Evolutionary conservation across 495 filamentous ascomycete species (phyloP), one percentile per base, ranked within the genome.

Genomic region (Lophium mytilinum): DNA sequence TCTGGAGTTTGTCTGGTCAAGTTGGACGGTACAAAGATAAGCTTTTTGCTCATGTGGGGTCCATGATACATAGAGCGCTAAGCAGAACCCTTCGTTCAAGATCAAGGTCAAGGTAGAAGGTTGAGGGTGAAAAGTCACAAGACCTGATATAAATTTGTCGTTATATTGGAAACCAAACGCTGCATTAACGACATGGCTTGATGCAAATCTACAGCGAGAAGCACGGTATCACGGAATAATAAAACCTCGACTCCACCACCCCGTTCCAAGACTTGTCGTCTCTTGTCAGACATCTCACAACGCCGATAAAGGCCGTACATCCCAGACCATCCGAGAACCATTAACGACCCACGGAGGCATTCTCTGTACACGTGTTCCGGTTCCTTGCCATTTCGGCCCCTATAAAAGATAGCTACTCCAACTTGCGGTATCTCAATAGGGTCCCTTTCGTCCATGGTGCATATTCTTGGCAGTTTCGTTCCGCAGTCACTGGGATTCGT

Each of bases 401-500:
- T 24, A 37, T 40, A 17, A 52, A 40, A 17, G 34, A 40, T 14
- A 15, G 21, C 49, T 37, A 34, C n/a, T 15, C 12, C 34, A 37
- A 37, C 18, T 52, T 19, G 18, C 10, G 11, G 49, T 37, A 18
- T 52, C 33, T 37, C 49, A 52, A 17, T 52, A 15, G n/a, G 24
- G 12, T 33, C 36, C 15, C 24, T 52, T 52, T 52, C 41, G 15
- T 41, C 49, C 40, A 42, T 47, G 48, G 35, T 37, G 56, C 48
- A 58, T 58, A 21, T 11, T 58, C 40, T 36, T 59, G 50, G 53
- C 49, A 54, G 72, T 71, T 62, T 73, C 68, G 45, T 60, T 62
- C 55, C 69, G 68, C 62, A 78, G 64, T 83, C 74, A 96, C 73
- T 91, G 78, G 45, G 88, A 83, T 74, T 98, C 93, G 71, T 99